phyloP scores from a whole-genome alignment of 176 grass and related monocot species.

The Alloteropsis semialata region DNA sequence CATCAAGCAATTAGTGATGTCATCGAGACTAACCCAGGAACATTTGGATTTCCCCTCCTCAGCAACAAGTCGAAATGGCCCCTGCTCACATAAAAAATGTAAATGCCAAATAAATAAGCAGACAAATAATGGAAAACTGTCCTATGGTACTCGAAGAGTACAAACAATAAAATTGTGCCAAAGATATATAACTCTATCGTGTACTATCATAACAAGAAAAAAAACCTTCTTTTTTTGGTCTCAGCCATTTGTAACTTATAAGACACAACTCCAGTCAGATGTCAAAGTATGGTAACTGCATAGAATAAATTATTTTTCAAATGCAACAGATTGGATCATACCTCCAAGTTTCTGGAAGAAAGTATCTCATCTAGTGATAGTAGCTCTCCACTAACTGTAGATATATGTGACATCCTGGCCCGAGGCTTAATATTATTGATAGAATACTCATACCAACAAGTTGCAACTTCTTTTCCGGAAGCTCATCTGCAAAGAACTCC shows the following conservation, averaged over 20 bases:
- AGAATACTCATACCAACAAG: too few species aligned
- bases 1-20: constrained; percentile 92
- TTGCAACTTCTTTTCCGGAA: too few species aligned
- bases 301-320: background rate
- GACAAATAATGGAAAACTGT: background rate
- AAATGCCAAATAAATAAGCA: constrained; percentile 24
- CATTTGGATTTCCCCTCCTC: constrained; percentile 98
- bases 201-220: background rate
- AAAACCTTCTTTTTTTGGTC: background rate
- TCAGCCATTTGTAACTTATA: background rate
- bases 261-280: background rate
- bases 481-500: too few species aligned
- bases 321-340: constrained; percentile 35
- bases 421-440: too few species aligned
- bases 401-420: too few species aligned
- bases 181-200: background rate
- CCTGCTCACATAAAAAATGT: constrained; percentile 43
- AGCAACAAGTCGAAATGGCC: constrained; percentile 93
- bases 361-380: constrained; percentile 77
- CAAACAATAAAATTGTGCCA: background rate
- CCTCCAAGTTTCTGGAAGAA: constrained; percentile 84
- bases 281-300: constrained; percentile 14
- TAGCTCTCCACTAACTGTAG: constrained; percentile 75
- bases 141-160: background rate
- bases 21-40: constrained; percentile 99